Conservation (phyloP, 352 stramenopile genomes). For the Globisporangium perplexum region DNA sequence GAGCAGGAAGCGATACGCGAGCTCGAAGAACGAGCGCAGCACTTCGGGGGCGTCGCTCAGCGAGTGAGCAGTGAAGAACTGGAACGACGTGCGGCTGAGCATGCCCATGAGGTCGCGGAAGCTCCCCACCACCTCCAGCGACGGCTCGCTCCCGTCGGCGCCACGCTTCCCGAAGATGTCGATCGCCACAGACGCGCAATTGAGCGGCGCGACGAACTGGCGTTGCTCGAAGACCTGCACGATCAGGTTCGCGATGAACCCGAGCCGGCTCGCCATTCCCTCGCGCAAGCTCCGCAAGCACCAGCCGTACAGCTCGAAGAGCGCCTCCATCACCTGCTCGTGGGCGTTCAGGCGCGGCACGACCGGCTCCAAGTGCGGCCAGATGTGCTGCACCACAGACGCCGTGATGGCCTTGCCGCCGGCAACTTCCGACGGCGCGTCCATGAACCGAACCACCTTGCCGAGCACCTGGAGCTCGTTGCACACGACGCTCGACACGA, state of each 20-base stretch:
- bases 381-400: slow-evolving; percentile 45
- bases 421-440: slow-evolving; percentile 44
- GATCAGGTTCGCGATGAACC: slow-evolving; percentile 46
- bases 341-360: slow-evolving; percentile 27
- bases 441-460: slow-evolving; percentile 62
- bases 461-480: slow-evolving; percentile 65
- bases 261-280: slow-evolving; percentile 47
- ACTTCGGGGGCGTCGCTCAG: slow-evolving; percentile 57
- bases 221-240: slow-evolving; percentile 51
- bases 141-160: neutral
- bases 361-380: slow-evolving; percentile 50
- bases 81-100: slow-evolving; percentile 56
- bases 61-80: slow-evolving; percentile 54
- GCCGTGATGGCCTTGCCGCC: slow-evolving; percentile 40
- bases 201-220: slow-evolving; percentile 52
- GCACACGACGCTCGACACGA: slow-evolving; percentile 20
- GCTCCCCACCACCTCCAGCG: slow-evolving; percentile 30
- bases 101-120: slow-evolving; percentile 52
- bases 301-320: slow-evolving; percentile 70
- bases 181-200: slow-evolving; percentile 55
- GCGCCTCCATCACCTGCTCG: slow-evolving; percentile 42
- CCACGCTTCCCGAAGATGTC: slow-evolving; percentile 59
- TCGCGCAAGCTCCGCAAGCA: slow-evolving; percentile 59
- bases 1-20: slow-evolving; percentile 62
- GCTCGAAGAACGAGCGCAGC: slow-evolving; percentile 57